phyloP scores from a whole-genome alignment of 768 basidiomycete genomes.

The Chalciporus chontae region DNA sequence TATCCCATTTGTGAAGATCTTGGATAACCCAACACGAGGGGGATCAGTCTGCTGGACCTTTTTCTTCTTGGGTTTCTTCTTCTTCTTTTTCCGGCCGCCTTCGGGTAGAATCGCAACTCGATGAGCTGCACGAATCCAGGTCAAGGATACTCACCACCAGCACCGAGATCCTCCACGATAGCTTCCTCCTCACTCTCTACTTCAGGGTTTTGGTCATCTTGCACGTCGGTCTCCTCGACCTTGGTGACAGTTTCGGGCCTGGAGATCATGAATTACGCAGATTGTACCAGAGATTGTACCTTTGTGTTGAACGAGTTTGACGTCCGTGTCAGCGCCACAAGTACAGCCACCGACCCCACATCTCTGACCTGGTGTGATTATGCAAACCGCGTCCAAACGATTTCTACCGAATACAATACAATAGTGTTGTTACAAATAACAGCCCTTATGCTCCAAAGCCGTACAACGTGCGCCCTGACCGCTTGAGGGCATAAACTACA shows the following conservation, averaged over 20 bases:
- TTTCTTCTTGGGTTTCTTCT: constrained; percentile 91
- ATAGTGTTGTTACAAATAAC: constrained; percentile 1
- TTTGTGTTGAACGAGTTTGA: not conserved
- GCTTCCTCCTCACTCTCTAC: constrained; percentile 35
- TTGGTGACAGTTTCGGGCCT: constrained; percentile 10
- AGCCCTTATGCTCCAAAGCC: constrained; percentile 63
- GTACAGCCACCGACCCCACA: not conserved
- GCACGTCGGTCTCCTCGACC: constrained; percentile 7
- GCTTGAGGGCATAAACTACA: constrained; percentile 74
- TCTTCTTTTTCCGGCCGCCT: constrained; percentile 78
- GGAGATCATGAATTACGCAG: constrained; percentile 23
- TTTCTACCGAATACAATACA: constrained; percentile 7
- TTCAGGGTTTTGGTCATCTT: constrained; percentile 21
- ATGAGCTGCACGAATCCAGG: not conserved
- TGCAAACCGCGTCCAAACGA: not conserved
- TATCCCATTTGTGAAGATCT: constrained; percentile 80
- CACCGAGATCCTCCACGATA: constrained; percentile 20
- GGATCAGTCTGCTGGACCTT: constrained; percentile 84
- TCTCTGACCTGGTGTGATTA: not conserved
- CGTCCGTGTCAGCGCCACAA: not conserved
- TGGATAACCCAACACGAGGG: constrained; percentile 83
- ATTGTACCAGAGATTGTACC: not conserved
- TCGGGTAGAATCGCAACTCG: not conserved
- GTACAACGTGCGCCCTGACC: constrained; percentile 73
- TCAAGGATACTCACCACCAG: constrained; percentile 25